Conservation (phyloP, 805 yeast genomes). For the Ogataea kodamae region DNA sequence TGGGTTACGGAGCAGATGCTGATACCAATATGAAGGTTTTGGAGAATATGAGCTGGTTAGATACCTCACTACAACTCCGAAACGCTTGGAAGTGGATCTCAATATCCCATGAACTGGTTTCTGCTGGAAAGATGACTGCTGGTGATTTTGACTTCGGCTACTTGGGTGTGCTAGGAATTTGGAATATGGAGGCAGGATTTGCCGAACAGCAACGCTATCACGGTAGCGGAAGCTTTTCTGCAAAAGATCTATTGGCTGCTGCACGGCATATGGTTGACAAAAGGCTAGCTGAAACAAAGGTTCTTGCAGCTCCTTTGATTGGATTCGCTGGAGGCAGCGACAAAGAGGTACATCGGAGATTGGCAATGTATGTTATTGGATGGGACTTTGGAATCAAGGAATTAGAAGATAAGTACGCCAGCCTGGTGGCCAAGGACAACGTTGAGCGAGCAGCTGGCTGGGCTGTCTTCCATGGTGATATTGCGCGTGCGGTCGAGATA, state of each 20-base stretch:
- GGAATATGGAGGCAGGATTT: slow-evolving; percentile 69
- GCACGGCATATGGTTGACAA: slow-evolving; percentile 48
- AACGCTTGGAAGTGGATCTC: slow-evolving; percentile 93
- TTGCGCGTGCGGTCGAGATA: slow-evolving; percentile 75
- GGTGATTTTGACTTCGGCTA: slow-evolving; percentile 76
- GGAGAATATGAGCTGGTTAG: slow-evolving; percentile 47
- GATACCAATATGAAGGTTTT: slow-evolving; percentile 57
- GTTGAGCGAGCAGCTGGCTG: slow-evolving; percentile 94
- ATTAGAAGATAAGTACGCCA: slow-evolving; percentile 62
- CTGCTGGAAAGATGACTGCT: slow-evolving; percentile 62
- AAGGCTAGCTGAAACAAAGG: slow-evolving; percentile 42
- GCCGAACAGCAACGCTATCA: slow-evolving; percentile 47
- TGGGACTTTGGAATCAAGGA: slow-evolving; percentile 81
- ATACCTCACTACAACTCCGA: slow-evolving; percentile 54
- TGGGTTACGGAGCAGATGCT: slow-evolving; percentile 72
- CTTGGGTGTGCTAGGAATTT: slow-evolving; percentile 84
- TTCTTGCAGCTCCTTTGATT: slow-evolving; percentile 40
- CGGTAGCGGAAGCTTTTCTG: slow-evolving; percentile 31
- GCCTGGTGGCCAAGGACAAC: slow-evolving; percentile 54
- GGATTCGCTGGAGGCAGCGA: slow-evolving; percentile 44
- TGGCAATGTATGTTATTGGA: slow-evolving; percentile 82
- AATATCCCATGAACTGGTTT: slow-evolving; percentile 62
- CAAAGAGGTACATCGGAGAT: slow-evolving; percentile 61
- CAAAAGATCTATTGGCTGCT: slow-evolving; percentile 44
- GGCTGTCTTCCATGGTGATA: slow-evolving; percentile 94